Base-by-base conservation (phyloP, 768 basidiomycete species). In the Mycena filopes region DNA sequence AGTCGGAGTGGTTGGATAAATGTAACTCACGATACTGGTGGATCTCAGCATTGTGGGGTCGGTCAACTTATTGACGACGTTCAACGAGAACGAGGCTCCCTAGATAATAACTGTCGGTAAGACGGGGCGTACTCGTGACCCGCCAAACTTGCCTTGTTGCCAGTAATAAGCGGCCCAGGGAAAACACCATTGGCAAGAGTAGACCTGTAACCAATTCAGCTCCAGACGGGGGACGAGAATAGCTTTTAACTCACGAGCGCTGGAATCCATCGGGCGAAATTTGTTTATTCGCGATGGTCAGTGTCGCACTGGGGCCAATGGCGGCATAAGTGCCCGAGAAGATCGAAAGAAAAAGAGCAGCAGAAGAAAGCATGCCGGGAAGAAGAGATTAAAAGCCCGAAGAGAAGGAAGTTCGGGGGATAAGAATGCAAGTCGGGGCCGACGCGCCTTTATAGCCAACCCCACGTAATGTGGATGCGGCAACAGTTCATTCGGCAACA, bases 31-130 rank as follows among this genome's bases (percentile, higher is more conserved):
- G 31, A 84, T 75, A 13, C 76, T 77, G 43, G 80, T 83, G 2
- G 67, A 72, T 25, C 72, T 73, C 18, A 75, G 63, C 82, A 84
- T 81, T 2, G 75, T 70, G 4, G 76, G 69, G 28, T 84, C 78
- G 1, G 66, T 70, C n/a, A 83, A 75, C 21, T 65, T 16, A 53
- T 83, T 78, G 25, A 74, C 66, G 26, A 84, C 81, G 40, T 81
- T 79, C n/a, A n/a, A n/a, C n/a, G 36, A 36, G 36, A 36, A 36
- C 11, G 36, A 36, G 36, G 36, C 36, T 36, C 36, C 36, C 36
- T 36, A 36, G 36, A n/a, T n/a, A n/a, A n/a, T n/a, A n/a, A n/a
- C n/a, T n/a, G n/a, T n/a, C n/a, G n/a, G n/a, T n/a, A n/a, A n/a
- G n/a, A n/a, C n/a, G n/a, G n/a, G n/a, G n/a, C n/a, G n/a, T n/a